These are phyloP conservation scores for Amanita thiersii DNA, from an alignment of 768 basidiomycete genomes.

Conservation along the genomic window DNA sequence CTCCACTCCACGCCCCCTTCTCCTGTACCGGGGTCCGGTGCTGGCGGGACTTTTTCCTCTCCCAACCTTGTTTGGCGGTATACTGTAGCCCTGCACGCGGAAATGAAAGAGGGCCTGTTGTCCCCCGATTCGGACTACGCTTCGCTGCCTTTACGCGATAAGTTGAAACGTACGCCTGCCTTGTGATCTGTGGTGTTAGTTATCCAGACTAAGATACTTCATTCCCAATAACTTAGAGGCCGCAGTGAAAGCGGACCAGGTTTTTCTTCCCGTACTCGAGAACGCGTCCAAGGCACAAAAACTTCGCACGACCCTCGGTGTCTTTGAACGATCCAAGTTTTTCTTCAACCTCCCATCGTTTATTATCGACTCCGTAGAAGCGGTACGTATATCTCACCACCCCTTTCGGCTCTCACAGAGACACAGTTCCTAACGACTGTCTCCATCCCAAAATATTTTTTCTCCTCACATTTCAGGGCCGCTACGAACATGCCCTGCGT, in stretches of 20 bases:
- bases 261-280: slow-evolving; percentile 93
- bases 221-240: slow-evolving; percentile 46
- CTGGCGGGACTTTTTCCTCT: too few species aligned
- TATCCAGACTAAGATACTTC: slow-evolving; percentile 4
- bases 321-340: slow-evolving; percentile 96
- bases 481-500: slow-evolving; percentile 87
- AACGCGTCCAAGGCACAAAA: slow-evolving; percentile 93
- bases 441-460: slow-evolving; percentile 1
- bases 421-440: slow-evolving; percentile 2
- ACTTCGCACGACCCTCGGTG: slow-evolving; percentile 83
- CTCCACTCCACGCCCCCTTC: too few species aligned
- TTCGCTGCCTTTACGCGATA: slow-evolving; percentile 72
- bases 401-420: neutral
- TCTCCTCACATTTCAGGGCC: slow-evolving; percentile 46
- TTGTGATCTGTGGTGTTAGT: slow-evolving; percentile 1
- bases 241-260: slow-evolving; percentile 89
- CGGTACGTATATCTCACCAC: slow-evolving; percentile 44
- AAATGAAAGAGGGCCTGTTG: slow-evolving; percentile 89
- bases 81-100: slow-evolving; percentile 67
- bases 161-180: slow-evolving; percentile 65
- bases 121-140: slow-evolving; percentile 73
- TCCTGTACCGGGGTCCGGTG: too few species aligned
- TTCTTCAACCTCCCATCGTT: slow-evolving; percentile 97
- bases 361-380: slow-evolving; percentile 82
- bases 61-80: slow-evolving; percentile 10